Percentiles rank a stretch among this genome's conserved stretches.
Conservation (phyloP, 768 basidiomycete genomes). For the Mycena belliarum region DNA sequence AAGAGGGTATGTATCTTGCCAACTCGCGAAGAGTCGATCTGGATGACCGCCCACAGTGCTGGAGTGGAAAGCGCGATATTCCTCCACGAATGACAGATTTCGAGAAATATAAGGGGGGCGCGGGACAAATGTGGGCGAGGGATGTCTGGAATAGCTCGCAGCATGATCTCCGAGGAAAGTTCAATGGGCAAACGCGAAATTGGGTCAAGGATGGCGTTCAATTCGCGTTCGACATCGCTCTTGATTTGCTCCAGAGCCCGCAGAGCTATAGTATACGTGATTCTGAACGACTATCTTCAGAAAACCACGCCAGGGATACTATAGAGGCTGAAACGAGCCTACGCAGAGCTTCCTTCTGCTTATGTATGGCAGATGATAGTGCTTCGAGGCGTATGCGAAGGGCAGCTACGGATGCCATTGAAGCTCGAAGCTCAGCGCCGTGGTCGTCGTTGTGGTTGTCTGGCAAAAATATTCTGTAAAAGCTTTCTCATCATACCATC, state of each 20-base stretch:
- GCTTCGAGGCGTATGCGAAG: neutral
- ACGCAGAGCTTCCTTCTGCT: neutral
- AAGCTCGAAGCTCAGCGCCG: too few relatives aligned
- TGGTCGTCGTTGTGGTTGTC: too few relatives aligned
- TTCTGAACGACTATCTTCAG: too few relatives aligned
- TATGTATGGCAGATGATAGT: neutral
- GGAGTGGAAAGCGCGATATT: conserved; percentile 1
- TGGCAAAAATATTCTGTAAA: too few relatives aligned
- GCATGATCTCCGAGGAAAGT: conserved; percentile 1
- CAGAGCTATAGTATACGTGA: too few relatives aligned
- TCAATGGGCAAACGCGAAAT: neutral
- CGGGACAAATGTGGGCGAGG: neutral
- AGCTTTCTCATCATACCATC: too few relatives aligned
- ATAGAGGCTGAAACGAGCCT: too few relatives aligned
- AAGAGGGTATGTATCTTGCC: neutral
- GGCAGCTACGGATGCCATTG: neutral
- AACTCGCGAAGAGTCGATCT: too few relatives aligned
- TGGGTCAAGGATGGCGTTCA: conserved; percentile 6
- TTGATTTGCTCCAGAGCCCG: neutral
- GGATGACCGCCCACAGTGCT: neutral
- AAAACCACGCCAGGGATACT: too few relatives aligned
- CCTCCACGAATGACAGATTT: neutral
- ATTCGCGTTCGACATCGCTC: neutral
- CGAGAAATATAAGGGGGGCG: neutral
- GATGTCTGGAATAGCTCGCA: neutral